Evolutionary conservation across 164 flowering plant species (phyloP), one percentile per base, ranked within the genome.

Genomic region (Tetracentron sinense): DNA sequence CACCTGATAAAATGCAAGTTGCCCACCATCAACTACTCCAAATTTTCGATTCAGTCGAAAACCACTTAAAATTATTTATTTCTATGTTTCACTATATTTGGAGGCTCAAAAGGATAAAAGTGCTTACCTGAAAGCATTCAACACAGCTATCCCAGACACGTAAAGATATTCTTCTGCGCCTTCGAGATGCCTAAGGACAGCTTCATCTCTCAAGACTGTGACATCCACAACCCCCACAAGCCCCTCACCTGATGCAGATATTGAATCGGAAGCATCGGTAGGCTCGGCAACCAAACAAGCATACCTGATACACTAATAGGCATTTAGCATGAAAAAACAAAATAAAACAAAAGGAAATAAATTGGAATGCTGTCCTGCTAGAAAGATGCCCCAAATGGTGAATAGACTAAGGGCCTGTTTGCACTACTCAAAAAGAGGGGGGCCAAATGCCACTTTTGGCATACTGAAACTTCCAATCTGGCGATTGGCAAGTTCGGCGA

Each of bases 111-210:
- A 26, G 44, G 0, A 38, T 2, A 30, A 26, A 49, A 59, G 11
- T 17, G 31, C 25, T 60, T 58, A 87, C 98, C 98, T 83, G 86
- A 75, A 85, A 56, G 61, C 73, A 63, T 72, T 72, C 48, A 77
- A 70, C 44, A 92, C 98, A 12, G 96, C 98, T 23, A 92, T 87
- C 16, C 98, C 98, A 6, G 98, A 90, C 0, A 93, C 75, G 38
- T 93, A 90, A 42, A 93, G 82, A 62, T 86, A 90, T 67, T 92
- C 98, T 30, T 81, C 76, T 20, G 77, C 87, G 23, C 81, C 93
- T 2, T 70, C 58, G 38, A 88, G 76, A 61, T 80, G 81, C 46
- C 67, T 61, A 25, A 92, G 76, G 16, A 90, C 92, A 42, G 31
- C 61, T 25, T 73, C 56, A 38, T 92, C 95, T 66, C 85, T 81